Evolutionary conservation across 2,329 filamentous ascomycete genomes (phyloP), one percentile per base, ranked within the genome.

Genomic region (Ceratocystiopsis minuta): DNA sequence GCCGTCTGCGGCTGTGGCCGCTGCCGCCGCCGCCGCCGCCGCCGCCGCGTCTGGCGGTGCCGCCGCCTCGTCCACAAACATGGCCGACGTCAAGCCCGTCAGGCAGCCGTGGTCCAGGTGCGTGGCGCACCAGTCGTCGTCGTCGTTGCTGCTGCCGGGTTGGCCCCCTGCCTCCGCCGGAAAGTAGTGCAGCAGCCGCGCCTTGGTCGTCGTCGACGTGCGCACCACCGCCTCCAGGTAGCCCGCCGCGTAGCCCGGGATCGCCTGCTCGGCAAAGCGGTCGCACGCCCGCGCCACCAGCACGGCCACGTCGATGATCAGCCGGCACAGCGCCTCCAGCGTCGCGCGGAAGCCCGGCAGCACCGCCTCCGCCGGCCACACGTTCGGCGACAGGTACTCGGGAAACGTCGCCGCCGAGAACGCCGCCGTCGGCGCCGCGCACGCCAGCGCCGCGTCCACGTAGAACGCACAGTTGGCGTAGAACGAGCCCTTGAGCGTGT

Each of bases 101-200:
- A 98, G 68, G 56, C 88, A 96, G 36, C 90, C 86, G 53, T 95
- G 86, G 58, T 96, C 88, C 43, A 90, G 66, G 57, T 90, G 82
- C 1, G 80, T 85, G 4, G 86, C 83, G 58, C 88, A 98, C 90
- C 90, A 98, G 61, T 92, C 83, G 58, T 95, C 87, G 46, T 85
- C 78, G 42, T 65, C 64, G 15, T 34, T 31, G 13, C 6, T 20
- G 61, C 13, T 20, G 24, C 20, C 36, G 17, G n/a, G 13, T 7
- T 18, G 12, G 18, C n/a, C 31, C 15, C 6, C 14, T 2, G 7
- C 16, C 17, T 60, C 62, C 54, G 68, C 68, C 2, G 88, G 88
- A 52, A 87, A 96, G 60, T 98, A 98, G 62, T 98, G 90, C 51
- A 96, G 63, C 24, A 98, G 66, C 13, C 90, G 69, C 1, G 90